These are phyloP conservation scores for Arthrobotrys musiformis DNA, from an alignment of 2,329 filamentous ascomycete genomes.

Conservation along the genomic window DNA sequence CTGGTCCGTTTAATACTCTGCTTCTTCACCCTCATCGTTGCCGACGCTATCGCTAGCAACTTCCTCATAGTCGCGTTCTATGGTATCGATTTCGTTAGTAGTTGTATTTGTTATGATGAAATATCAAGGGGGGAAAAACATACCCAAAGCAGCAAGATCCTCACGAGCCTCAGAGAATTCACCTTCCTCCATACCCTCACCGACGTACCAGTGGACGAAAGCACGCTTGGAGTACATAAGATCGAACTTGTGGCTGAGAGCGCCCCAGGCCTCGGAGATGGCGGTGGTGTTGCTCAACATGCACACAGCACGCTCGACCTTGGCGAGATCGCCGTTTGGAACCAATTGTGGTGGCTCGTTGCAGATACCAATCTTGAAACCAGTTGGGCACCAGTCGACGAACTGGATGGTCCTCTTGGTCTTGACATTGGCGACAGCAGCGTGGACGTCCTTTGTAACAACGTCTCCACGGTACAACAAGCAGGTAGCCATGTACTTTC, in stretches of 20 bases:
- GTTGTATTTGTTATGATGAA: neutral
- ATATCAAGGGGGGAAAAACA: slow-evolving; percentile 1
- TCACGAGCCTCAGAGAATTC: slow-evolving; percentile 99
- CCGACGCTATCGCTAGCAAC: slow-evolving; percentile 93
- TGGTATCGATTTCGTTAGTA: slow-evolving; percentile 2
- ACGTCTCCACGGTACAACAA: slow-evolving; percentile 98
- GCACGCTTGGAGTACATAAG: slow-evolving; percentile 99
- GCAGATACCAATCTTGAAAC: slow-evolving; percentile 99
- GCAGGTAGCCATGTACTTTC: slow-evolving; percentile 99
- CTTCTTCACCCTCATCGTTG: slow-evolving; percentile 80
- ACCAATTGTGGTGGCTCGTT: slow-evolving; percentile 97
- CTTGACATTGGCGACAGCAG: slow-evolving; percentile 93
- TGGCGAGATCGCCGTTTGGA: slow-evolving; percentile 95
- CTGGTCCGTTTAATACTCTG: slow-evolving; percentile 79
- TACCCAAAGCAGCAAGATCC: slow-evolving; percentile 86
- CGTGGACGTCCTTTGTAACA: slow-evolving; percentile 93
- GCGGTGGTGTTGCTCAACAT: slow-evolving; percentile 99
- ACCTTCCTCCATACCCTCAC: slow-evolving; percentile 99
- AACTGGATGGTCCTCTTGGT: slow-evolving; percentile 99
- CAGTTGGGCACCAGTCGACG: slow-evolving; percentile 99
- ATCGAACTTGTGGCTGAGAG: slow-evolving; percentile 97
- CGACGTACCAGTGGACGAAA: slow-evolving; percentile 99
- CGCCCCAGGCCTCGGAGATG: slow-evolving; percentile 97
- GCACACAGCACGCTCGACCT: slow-evolving; percentile 98
- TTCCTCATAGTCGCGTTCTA: slow-evolving; percentile 97